Evolutionary conservation across 129 eudicot species (phyloP).

Genomic region (Rutidosis leptorrhynchoides): DNA sequence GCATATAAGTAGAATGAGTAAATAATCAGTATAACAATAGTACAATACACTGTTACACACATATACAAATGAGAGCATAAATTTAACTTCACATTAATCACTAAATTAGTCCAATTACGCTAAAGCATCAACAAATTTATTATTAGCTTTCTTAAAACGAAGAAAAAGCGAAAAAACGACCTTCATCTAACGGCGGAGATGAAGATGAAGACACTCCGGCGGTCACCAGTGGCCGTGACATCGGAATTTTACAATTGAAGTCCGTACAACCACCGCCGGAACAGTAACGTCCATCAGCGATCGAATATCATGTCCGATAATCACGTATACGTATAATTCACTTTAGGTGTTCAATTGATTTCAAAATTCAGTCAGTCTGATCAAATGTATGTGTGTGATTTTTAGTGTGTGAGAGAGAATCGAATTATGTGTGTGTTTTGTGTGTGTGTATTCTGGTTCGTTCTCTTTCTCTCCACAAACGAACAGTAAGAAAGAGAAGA

Average conservation of each 20-base stretch:
- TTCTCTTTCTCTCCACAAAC: slow-evolving; percentile 56
- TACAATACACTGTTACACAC: too few relatives aligned
- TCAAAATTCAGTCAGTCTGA: slow-evolving; percentile 14
- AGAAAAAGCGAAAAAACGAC: slow-evolving; percentile 16
- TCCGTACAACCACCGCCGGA: slow-evolving; percentile 31
- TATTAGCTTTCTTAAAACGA: slow-evolving; percentile 1
- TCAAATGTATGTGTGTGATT: slow-evolving; percentile 24
- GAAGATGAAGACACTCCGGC: slow-evolving; percentile 34
- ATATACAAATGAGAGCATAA: neutral
- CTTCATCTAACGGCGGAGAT: slow-evolving; percentile 41
- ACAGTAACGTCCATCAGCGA: slow-evolving; percentile 31
- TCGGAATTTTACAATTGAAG: slow-evolving; percentile 47
- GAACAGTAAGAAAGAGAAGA: slow-evolving; percentile 25
- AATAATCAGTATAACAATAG: neutral
- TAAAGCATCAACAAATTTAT: slow-evolving; percentile 20
- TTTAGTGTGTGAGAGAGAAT: slow-evolving; percentile 16
- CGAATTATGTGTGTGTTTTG: slow-evolving; percentile 19
- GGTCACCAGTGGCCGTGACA: slow-evolving; percentile 40
- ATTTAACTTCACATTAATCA: slow-evolving; percentile 25
- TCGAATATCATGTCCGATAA: slow-evolving; percentile 30
- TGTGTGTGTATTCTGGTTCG: slow-evolving; percentile 26
- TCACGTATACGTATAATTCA: slow-evolving; percentile 12
- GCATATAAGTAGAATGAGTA: neutral
- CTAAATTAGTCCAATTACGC: slow-evolving; percentile 10
- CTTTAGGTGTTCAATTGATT: neutral